These are phyloP conservation scores for Plantago rigida DNA, from an alignment of 305 asterid species.

Conservation along the genomic window DNA sequence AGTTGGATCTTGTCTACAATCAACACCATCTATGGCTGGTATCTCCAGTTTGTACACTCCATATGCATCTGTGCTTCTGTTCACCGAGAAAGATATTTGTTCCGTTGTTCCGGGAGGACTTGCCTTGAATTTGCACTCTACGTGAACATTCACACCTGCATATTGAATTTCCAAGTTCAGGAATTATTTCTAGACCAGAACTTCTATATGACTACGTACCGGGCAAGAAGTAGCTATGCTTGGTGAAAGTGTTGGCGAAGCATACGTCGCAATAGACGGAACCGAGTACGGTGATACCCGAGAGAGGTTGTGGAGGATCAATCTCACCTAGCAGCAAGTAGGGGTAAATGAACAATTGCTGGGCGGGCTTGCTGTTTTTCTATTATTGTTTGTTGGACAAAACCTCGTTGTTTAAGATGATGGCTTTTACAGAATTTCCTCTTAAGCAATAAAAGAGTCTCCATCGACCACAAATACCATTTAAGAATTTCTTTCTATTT, in stretches of 20 bases:
- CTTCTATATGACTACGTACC: conserved; percentile 23
- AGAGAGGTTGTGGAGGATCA: conserved; percentile 20
- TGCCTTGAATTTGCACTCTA: conserved; percentile 42
- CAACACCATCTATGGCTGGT: conserved; percentile 36
- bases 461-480: too few species aligned
- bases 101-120: conserved; percentile 33
- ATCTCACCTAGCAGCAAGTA: conserved; percentile 24
- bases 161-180: neutral
- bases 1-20: conserved; percentile 33
- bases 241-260: conserved; percentile 34
- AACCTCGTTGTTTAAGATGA: too few species aligned
- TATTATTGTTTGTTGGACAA: too few species aligned
- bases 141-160: conserved; percentile 40
- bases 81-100: conserved; percentile 39
- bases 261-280: conserved; percentile 42
- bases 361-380: too few species aligned
- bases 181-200: too few species aligned
- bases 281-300: conserved; percentile 36
- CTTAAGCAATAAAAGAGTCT: too few species aligned
- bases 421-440: too few species aligned
- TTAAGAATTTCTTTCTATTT: too few species aligned
- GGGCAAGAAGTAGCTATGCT: conserved; percentile 42
- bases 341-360: conserved; percentile 21
- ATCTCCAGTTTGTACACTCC: conserved; percentile 47
- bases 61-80: conserved; percentile 38